Evolutionary conservation across 805 yeast genomes (phyloP), one percentile per base, ranked within the genome.

Genomic region (Grigorovia humatica): DNA sequence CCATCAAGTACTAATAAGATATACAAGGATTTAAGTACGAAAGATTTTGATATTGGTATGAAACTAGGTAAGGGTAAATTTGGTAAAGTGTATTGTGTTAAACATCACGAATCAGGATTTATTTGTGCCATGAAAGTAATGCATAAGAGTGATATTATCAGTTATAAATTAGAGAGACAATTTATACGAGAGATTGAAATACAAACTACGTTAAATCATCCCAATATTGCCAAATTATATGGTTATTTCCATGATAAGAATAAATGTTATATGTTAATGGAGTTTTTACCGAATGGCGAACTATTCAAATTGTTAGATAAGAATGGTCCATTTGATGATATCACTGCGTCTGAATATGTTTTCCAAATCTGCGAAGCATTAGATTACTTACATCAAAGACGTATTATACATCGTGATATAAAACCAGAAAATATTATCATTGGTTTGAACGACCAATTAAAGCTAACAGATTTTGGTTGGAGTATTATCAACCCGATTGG

Each of bases 391-490:
- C 98, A 91, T 67, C 70, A 77, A 40, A 86, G 83, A 59, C 80
- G 83, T 57, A 81, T 93, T 45, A 85, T 91, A 29, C 99, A 91
- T 63, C 76, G 98, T 54, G 99, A 91, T 64, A 80, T 91, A 57
- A 91, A 91, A 67, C 98, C 98, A 0, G 98, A 93, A 64, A 91
- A 91, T 60, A 85, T 91, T 48, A 69, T 91, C 44, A 71, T 91
- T 11, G 88, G 88, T 7, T 76, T 82, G 54, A 80, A 87, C 62
- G 86, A 89, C 56, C 78, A 78, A 23, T 75, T 91, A 51, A 91
- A 90, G 65, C 75, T 91, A 42, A 84, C 96, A 18, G 99, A 91
- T 69, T 91, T 93, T 65, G 99, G 99, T 13, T 91, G 97, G 97
- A 85, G 95, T 51, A 91, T 90, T 2, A 55, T 60, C 8, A 81